Base-by-base conservation (phyloP, 768 basidiomycete genomes). In the Calocybe indica region DNA sequence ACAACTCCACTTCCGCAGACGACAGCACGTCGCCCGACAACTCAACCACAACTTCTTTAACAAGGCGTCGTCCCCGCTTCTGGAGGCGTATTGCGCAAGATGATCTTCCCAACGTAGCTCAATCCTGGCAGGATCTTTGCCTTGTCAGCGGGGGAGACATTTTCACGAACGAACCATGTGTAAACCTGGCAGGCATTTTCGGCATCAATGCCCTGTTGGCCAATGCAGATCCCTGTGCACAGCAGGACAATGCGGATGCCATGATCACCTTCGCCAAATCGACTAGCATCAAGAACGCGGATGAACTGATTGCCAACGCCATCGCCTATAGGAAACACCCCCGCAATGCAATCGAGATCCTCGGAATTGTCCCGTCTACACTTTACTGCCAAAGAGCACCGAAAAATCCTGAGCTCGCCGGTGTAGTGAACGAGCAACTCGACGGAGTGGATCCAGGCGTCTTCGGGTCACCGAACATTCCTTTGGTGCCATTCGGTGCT, bases 221-320 rank as follows among this genome's bases (percentile, higher is more conserved):
- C 30, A 63, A 66, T 22, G 70, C 73, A 1, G 70, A 70, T 57
- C 63, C 70, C 1, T 79, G 76, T 55, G 74, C 64, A 7, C 76
- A 78, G 49, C 76, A 76, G 57, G 64, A 69, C 50, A 64, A 67
- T 47, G 73, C 75, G 3, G 76, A 78, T 57, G 60, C 58, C 11
- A 79, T 79, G 75, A 69, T 77, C 53, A 66, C 67, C 44, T 78
- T 74, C 46, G 74, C 75, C 41, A 76, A 76, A 52, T 70, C 69
- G 12, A 10, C 61, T 7, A 70, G 71, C 4, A 62, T 74, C 45
- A 57, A 44, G 7, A 75, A 76, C 62, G 51, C 48, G 43, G 60
- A 63, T 5, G 67, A 62, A 5, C 59, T 76, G 51, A 71, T 76
- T 49, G 60, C 65, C 14, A 65, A 69, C 34, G 75, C 75, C 6